A percentile compares a stretch with the other conserved stretches of the same genome.
phyloP scores from a whole-genome alignment of 768 basidiomycete species.

The Cytidiella melzeri region DNA sequence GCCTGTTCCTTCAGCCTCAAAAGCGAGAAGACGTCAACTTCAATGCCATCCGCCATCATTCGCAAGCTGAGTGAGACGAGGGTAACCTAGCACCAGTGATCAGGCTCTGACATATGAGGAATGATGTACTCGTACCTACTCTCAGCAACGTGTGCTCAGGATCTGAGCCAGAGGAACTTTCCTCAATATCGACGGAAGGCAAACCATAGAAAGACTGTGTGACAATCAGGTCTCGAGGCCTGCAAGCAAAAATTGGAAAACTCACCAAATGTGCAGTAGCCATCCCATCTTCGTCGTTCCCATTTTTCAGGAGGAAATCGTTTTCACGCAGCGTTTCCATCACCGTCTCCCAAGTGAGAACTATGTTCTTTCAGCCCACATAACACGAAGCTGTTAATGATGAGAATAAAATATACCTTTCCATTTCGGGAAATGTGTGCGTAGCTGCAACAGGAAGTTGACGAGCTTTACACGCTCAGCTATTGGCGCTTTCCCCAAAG shows the following conservation, averaged over 20 bases:
- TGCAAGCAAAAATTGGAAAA: neutral
- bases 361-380: constrained; percentile 30
- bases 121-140: constrained; percentile 26
- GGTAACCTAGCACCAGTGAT: constrained; percentile 39
- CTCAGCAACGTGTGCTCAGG: constrained; percentile 43
- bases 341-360: constrained; percentile 60
- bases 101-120: neutral
- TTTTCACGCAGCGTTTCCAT: constrained; percentile 53
- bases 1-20: constrained; percentile 53
- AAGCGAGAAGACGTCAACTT: constrained; percentile 43
- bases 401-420: constrained; percentile 37
- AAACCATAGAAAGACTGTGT: constrained; percentile 41
- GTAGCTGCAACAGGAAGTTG: constrained; percentile 61
- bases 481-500: constrained; percentile 47
- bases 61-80: constrained; percentile 52
- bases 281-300: constrained; percentile 33
- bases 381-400: neutral
- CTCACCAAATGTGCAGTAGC: constrained; percentile 38
- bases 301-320: constrained; percentile 36
- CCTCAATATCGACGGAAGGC: constrained; percentile 23
- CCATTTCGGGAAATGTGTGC: constrained; percentile 65
- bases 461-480: constrained; percentile 52
- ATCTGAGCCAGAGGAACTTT: constrained; percentile 27
- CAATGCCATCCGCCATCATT: constrained; percentile 61
- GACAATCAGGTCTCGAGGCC: neutral